A percentile compares a stretch with the other conserved stretches of the same genome.
Evolutionary conservation across 106 monocot species (phyloP).

Genomic region (Gastrodia elata): DNA sequence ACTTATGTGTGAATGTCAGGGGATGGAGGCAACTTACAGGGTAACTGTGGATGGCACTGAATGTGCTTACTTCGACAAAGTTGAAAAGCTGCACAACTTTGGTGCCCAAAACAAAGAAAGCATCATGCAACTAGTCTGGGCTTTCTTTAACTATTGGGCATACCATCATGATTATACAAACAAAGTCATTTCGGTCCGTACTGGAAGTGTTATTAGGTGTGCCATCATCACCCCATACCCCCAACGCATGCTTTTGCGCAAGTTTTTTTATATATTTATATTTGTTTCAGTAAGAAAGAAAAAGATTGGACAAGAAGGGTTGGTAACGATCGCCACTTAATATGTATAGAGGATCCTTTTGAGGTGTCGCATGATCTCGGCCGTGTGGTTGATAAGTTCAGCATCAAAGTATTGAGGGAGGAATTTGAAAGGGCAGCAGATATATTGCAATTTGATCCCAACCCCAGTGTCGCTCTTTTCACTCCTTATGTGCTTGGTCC

Average conservation of each 20-base stretch:
- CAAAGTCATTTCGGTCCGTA: slow-evolving; percentile 89
- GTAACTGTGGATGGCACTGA: slow-evolving; percentile 47
- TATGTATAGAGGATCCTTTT: slow-evolving; percentile 98
- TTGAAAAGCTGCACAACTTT: slow-evolving; percentile 52
- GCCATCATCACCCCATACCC: neutral
- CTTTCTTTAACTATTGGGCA: slow-evolving; percentile 95
- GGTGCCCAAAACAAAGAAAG: slow-evolving; percentile 71
- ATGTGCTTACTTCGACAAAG: slow-evolving; percentile 79
- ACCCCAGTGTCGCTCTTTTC: slow-evolving; percentile 57
- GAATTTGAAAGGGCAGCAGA: slow-evolving; percentile 93
- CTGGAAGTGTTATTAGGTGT: slow-evolving; percentile 77
- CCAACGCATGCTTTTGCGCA: neutral
- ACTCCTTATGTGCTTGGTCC: slow-evolving; percentile 43
- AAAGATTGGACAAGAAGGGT: slow-evolving; percentile 94
- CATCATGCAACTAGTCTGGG: slow-evolving; percentile 68
- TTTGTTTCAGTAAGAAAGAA: slow-evolving; percentile 40
- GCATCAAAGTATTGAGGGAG: slow-evolving; percentile 78
- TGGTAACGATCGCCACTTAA: slow-evolving; percentile 87
- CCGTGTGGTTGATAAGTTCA: slow-evolving; percentile 78
- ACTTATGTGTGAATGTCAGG: slow-evolving; percentile 29
- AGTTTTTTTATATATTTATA: neutral
- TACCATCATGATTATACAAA: slow-evolving; percentile 81
- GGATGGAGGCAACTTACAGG: slow-evolving; percentile 66
- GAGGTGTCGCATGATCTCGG: slow-evolving; percentile 88
- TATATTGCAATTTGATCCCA: slow-evolving; percentile 55